Base-by-base conservation (phyloP, 2,329 filamentous ascomycete species). In the Aspergillus floridensis region DNA sequence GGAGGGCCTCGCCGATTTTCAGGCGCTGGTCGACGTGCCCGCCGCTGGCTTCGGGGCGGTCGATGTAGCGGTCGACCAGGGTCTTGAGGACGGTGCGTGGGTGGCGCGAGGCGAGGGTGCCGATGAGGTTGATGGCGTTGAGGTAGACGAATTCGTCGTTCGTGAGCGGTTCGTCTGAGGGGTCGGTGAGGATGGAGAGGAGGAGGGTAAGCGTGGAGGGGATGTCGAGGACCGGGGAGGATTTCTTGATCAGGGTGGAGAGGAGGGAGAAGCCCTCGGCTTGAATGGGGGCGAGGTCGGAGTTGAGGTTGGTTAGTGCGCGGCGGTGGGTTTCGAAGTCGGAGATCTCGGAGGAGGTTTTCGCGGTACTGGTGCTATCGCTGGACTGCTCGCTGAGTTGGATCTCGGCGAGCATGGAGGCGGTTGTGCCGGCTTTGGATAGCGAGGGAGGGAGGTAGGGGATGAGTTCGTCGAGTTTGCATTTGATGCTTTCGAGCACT, bases 81-180 rank as follows among this genome's bases (percentile, higher is more conserved):
- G 72, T 73, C 60, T 75, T 77, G 12, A 78, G 53, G 2, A 77
- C 74, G 4, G 77, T 79, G 46, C 69, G 73, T 12, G 77, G 77
- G 59, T 79, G 77, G 26, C 70, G 70, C 4, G 76, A 76, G 14
- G 77, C 76, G 11, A 79, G 59, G 10, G 67, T 70, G 8, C 75
- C 76, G 22, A 79, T 73, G 6, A 76, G 63, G 49, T 76, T 79
- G 55, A 79, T 76, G 24, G 75, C 77, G 49, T 77, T 77, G 5
- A 79, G 66, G 53, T 79, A 79, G 51, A 78, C 72, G 57, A 77
- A 79, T 62, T 79, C 76, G 49, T 79, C 77, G 19, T 71, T 74
- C 16, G 68, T 64, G 1, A 66, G 59, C 7, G 69, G 61, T 53
- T 44, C 14, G 38, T 72, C 71, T 0, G 72, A 72, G 11, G 68